Evolutionary conservation across 2,329 filamentous ascomycete species (phyloP).

Genomic region (Alternaria dauci): DNA sequence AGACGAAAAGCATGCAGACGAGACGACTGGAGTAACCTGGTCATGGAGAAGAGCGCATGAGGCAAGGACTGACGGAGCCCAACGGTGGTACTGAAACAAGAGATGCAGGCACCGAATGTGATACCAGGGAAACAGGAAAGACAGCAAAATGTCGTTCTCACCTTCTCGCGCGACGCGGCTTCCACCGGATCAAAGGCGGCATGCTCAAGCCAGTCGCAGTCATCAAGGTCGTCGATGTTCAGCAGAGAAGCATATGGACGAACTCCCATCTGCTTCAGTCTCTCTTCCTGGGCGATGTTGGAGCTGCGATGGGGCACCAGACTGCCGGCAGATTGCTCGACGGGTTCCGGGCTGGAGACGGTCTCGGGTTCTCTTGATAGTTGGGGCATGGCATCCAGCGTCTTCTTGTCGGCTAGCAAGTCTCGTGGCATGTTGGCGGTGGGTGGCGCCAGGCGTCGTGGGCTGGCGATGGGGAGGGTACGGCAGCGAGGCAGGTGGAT

Average conservation of each 20-base stretch:
- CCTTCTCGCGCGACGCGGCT: slow-evolving; percentile 67
- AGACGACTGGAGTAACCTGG: slow-evolving; percentile 13
- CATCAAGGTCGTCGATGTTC: slow-evolving; percentile 70
- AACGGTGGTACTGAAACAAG: slow-evolving; percentile 19
- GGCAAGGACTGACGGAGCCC: slow-evolving; percentile 24
- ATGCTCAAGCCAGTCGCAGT: slow-evolving; percentile 66
- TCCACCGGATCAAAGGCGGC: slow-evolving; percentile 66
- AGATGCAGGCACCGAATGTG: slow-evolving; percentile 1
- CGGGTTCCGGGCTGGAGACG: slow-evolving; percentile 24
- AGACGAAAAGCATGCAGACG: slow-evolving; percentile 1
- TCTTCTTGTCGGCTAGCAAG: slow-evolving; percentile 49
- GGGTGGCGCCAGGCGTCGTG: slow-evolving; percentile 9
- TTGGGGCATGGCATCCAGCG: slow-evolving; percentile 48
- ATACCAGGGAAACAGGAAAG: background rate
- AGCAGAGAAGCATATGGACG: slow-evolving; percentile 79
- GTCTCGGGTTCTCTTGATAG: slow-evolving; percentile 48
- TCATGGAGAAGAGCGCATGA: slow-evolving; percentile 24
- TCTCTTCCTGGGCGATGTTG: slow-evolving; percentile 35
- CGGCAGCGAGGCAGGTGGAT: slow-evolving; percentile 7
- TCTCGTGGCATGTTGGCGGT: slow-evolving; percentile 54
- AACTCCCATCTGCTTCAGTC: slow-evolving; percentile 60
- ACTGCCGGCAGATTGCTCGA: slow-evolving; percentile 17
- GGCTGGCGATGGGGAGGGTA: slow-evolving; percentile 2
- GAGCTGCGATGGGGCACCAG: slow-evolving; percentile 35
- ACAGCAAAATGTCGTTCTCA: slow-evolving; percentile 46